Evolutionary conservation across 2,329 filamentous ascomycete genomes (phyloP), one percentile per base, ranked within the genome.

Genomic region (Colletotrichum euphorbiae): DNA sequence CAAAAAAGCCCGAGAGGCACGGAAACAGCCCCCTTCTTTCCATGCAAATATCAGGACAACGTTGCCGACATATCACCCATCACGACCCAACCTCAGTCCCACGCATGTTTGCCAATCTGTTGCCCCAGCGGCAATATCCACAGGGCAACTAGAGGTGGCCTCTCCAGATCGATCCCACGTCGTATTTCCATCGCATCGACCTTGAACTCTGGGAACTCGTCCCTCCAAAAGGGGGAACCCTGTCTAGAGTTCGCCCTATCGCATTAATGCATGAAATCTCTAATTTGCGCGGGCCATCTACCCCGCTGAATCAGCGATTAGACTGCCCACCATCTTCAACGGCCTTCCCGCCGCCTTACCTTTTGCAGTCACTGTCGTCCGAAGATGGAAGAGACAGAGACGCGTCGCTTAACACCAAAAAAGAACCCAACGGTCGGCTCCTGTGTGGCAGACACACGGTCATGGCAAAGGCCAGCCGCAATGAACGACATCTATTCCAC

Each of bases 291-390:
- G 54, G 61, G 40, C 65, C 61, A 69, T 60, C 60, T 65, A 69
- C 61, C 65, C 66, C 66, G 66, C 66, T 60, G 66, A 69, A 65
- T 69, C 66, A 69, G 61, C 55, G n/a, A 65, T 66, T 69, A 69
- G 61, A 48, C 55, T 60, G 33, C 52, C 60, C 66, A 54, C 66
- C 66, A 59, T 65, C 54, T 69, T 59, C 55, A 55, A 69, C 61
- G 66, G 66, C 42, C 66, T 69, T 69, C 61, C 65, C 66, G 61
- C 61, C 61, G 66, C 66, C 66, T 69, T 65, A 21, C 66, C 66
- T 17, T 43, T 65, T 59, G 46, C 46, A 66, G 66, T 24, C 40
- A 28, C 55, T 56, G 54, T 54, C 61, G 55, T 65, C 61, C 62
- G 55, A 65, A 59, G 54, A 58, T 42, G 42, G 33, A 42, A 52